These are phyloP conservation scores for Nakaseomyces kungkrabaensis DNA, from an alignment of 1,139 yeast genomes.

Conservation along the genomic window DNA sequence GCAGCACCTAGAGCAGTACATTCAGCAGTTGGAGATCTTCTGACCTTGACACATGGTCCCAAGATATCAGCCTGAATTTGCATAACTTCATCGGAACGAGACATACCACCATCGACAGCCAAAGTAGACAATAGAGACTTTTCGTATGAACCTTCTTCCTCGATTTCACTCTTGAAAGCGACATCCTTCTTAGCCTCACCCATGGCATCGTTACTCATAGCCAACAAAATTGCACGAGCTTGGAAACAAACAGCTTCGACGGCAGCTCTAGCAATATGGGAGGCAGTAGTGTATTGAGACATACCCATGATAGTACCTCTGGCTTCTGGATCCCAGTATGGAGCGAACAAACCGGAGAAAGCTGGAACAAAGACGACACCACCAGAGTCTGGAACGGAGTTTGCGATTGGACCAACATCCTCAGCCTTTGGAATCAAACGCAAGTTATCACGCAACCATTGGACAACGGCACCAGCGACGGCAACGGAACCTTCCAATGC, in stretches of 20 bases:
- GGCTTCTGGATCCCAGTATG: slow-evolving; percentile 91
- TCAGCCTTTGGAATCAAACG: slow-evolving; percentile 71
- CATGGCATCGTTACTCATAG: slow-evolving; percentile 78
- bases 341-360: slow-evolving; percentile 87
- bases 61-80: slow-evolving; percentile 89
- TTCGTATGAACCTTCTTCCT: slow-evolving; percentile 28
- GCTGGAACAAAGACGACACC: slow-evolving; percentile 96
- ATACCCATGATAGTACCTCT: slow-evolving; percentile 89
- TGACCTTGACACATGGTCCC: slow-evolving; percentile 76
- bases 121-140: slow-evolving; percentile 44
- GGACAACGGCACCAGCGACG: slow-evolving; percentile 90
- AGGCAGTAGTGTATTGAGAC: slow-evolving; percentile 78
- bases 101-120: slow-evolving; percentile 94
- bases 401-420: slow-evolving; percentile 86
- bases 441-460: slow-evolving; percentile 89
- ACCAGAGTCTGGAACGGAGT: slow-evolving; percentile 70
- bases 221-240: slow-evolving; percentile 80
- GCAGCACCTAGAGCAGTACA: slow-evolving; percentile 97
- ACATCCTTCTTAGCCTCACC: slow-evolving; percentile 31
- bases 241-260: slow-evolving; percentile 93
- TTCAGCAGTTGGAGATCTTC: slow-evolving; percentile 74
- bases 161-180: slow-evolving; percentile 35
- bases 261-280: slow-evolving; percentile 90
- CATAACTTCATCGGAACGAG: slow-evolving; percentile 83
- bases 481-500: slow-evolving; percentile 95